phyloP scores from a whole-genome alignment of 495 filamentous ascomycete genomes.

The Filosporella fistucella region DNA sequence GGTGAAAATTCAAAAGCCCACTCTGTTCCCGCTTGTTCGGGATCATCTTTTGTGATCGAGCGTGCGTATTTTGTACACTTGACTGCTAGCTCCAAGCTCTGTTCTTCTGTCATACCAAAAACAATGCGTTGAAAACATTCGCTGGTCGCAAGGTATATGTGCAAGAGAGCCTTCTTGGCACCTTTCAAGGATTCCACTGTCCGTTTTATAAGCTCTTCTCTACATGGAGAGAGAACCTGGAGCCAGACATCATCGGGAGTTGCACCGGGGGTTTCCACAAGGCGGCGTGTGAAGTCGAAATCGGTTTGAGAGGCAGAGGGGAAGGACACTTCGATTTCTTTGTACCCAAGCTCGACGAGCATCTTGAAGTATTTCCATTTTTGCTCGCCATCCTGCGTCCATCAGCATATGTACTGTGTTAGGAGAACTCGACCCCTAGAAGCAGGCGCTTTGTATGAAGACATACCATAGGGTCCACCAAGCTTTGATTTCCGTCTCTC shows the following conservation, averaged over 20 bases:
- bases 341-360: conserved; percentile 91
- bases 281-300: conserved; percentile 87
- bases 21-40: conserved; percentile 65
- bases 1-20: conserved; percentile 97
- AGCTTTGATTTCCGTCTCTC: conserved; percentile 82
- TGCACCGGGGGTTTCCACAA: conserved; percentile 81
- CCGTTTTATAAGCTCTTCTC: conserved; percentile 84
- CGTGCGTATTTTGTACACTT: conserved; percentile 82
- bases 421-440: no score
- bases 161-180: conserved; percentile 91
- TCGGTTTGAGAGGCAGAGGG: conserved; percentile 92
- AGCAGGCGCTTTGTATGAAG: no score
- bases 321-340: conserved; percentile 97
- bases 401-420: conserved; percentile 8
- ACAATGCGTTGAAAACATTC: conserved; percentile 88
- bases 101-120: conserved; percentile 78
- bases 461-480: conserved; percentile 84
- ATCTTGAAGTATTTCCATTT: conserved; percentile 95
- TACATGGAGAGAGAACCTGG: conserved; percentile 90
- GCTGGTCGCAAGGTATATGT: conserved; percentile 94
- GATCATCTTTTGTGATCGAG: conserved; percentile 93
- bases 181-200: conserved; percentile 90
- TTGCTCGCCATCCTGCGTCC: conserved; percentile 74
- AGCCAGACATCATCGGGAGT: conserved; percentile 94
- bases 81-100: conserved; percentile 80